These are phyloP conservation scores for Coemansia sp. DNA, from an alignment of 192 early-diverging fungal genomes.

Conservation along the genomic window DNA sequence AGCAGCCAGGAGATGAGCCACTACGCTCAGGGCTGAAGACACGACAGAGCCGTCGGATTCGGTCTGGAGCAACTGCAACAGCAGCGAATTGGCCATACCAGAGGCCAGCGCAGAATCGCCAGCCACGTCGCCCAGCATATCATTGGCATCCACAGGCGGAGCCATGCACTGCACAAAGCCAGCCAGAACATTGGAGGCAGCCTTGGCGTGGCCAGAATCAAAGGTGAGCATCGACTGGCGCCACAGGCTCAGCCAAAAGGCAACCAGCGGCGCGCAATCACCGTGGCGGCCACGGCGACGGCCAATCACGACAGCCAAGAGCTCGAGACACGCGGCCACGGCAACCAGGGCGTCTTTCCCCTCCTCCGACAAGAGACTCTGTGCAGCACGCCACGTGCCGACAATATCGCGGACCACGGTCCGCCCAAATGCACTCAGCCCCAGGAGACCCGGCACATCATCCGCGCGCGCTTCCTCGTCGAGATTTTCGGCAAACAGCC, in stretches of 20 bases:
- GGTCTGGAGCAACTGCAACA: neutral
- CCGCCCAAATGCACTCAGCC: constrained; percentile 5
- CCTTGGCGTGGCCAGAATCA: neutral
- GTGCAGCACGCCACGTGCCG: neutral
- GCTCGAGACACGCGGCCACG: neutral
- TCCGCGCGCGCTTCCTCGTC: neutral
- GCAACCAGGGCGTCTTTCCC: neutral
- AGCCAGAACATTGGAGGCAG: neutral
- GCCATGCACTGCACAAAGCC: neutral
- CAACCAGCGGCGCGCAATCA: neutral
- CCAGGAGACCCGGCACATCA: neutral
- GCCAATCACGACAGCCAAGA: neutral
- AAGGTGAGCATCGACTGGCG: constrained; percentile 5
- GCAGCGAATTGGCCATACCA: constrained; percentile 11
- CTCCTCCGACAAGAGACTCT: neutral
- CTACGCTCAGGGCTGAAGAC: neutral
- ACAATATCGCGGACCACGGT: constrained; percentile 19
- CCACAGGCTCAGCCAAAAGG: constrained; percentile 41
- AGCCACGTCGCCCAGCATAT: neutral
- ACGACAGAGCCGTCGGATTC: neutral
- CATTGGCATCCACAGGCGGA: neutral
- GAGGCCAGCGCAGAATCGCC: neutral
- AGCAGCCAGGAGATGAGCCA: constrained; percentile 4
- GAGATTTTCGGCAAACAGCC: neutral
- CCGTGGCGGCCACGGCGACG: neutral